A percentile compares a stretch with the other conserved stretches of the same genome.
phyloP scores from a whole-genome alignment of 441 rosid genomes.

The Gossypium schwendimanii region DNA sequence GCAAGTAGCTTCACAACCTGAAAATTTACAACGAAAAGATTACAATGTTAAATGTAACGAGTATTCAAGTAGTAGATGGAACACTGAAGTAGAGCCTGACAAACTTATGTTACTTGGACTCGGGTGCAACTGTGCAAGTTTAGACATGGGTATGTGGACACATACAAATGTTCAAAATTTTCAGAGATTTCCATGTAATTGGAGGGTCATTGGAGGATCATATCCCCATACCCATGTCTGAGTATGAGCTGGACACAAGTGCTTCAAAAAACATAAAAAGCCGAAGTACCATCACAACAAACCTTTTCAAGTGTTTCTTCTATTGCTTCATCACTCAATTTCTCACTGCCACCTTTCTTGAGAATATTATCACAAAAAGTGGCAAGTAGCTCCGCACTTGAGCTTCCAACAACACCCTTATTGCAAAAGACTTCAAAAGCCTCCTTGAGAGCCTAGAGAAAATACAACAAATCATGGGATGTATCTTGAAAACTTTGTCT shows the following conservation, averaged over 20 bases:
- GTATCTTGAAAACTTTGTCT: background rate
- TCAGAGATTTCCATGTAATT: background rate
- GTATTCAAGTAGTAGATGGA: background rate
- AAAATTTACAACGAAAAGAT: background rate
- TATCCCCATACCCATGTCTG: background rate
- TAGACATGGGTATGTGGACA: background rate
- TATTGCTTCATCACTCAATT: constrained; percentile 42
- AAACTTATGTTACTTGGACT: background rate
- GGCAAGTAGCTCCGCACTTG: constrained; percentile 44
- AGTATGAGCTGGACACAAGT: background rate
- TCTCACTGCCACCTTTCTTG: constrained; percentile 46
- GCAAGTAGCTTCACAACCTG: constrained; percentile 51
- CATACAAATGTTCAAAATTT: background rate
- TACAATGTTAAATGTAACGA: background rate
- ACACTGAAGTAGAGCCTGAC: background rate
- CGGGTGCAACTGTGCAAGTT: background rate
- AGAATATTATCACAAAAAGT: constrained; percentile 46
- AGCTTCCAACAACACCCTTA: constrained; percentile 43
- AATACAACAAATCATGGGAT: background rate
- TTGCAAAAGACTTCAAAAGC: constrained; percentile 51
- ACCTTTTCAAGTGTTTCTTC: constrained; percentile 53
- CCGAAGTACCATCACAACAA: background rate
- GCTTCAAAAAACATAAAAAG: background rate
- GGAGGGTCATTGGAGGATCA: background rate
- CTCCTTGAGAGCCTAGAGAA: constrained; percentile 37